A percentile compares a stretch with the other conserved stretches of the same genome.
These are phyloP conservation scores for Quercus tomentella DNA, from an alignment of 331 rosid species.

Conservation along the genomic window DNA sequence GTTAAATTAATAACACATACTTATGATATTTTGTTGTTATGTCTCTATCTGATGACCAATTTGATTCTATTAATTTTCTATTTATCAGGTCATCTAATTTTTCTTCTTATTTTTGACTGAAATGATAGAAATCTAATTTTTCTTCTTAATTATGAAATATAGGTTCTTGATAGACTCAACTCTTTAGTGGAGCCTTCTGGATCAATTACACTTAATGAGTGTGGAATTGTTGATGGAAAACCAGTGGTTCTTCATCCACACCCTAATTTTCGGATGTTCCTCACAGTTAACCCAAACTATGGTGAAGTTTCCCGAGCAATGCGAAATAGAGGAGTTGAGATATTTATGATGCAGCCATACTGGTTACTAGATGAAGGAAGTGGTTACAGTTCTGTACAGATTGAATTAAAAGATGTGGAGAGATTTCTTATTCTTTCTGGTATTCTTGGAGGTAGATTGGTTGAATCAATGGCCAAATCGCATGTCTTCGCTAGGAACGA, in stretches of 20 bases:
- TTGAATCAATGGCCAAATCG: slow-evolving; percentile 66
- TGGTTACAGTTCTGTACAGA: slow-evolving; percentile 25
- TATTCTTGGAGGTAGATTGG: slow-evolving; percentile 55
- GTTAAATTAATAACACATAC: slow-evolving; percentile 4
- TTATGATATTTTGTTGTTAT: slow-evolving; percentile 6
- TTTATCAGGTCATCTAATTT: slow-evolving; percentile 2
- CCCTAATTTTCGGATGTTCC: slow-evolving; percentile 83
- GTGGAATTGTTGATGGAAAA: slow-evolving; percentile 82
- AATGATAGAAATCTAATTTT: background rate
- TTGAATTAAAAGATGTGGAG: slow-evolving; percentile 54
- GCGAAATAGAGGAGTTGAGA: slow-evolving; percentile 97
- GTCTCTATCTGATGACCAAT: background rate
- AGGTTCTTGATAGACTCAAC: slow-evolving; percentile 97
- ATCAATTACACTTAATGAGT: slow-evolving; percentile 80
- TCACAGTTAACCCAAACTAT: slow-evolving; percentile 73
- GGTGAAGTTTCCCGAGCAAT: slow-evolving; percentile 98
- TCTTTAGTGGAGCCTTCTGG: slow-evolving; percentile 88
- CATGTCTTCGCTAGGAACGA: slow-evolving; percentile 71
- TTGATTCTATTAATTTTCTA: background rate
- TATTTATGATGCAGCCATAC: slow-evolving; percentile 75
- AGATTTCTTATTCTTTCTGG: slow-evolving; percentile 68
- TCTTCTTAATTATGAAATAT: background rate
- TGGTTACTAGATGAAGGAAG: slow-evolving; percentile 54
- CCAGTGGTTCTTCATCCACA: slow-evolving; percentile 77
- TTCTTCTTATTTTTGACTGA: background rate